These are phyloP conservation scores for Candida albicans DNA, from an alignment of 1,139 yeast genomes.

Conservation along the genomic window DNA sequence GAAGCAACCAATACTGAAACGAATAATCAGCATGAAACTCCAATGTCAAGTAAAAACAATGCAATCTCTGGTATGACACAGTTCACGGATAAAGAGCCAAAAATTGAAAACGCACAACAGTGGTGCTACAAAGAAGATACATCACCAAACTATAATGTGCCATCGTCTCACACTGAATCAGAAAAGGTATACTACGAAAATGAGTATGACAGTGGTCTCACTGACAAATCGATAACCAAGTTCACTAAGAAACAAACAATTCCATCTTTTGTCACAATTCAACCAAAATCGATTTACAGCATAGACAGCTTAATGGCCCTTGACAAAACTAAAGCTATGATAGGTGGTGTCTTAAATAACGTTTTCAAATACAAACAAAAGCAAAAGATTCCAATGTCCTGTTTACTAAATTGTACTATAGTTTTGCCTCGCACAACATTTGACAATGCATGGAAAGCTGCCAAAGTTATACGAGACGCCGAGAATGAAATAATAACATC, in stretches of 20 bases:
- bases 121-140: background rate
- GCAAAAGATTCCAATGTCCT: conserved; percentile 12
- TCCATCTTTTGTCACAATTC: conserved; percentile 5
- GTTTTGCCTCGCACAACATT: conserved; percentile 8
- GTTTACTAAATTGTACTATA: conserved; percentile 10
- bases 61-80: conserved; percentile 7
- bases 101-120: background rate
- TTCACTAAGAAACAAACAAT: conserved; percentile 10
- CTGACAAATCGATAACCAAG: conserved; percentile 18
- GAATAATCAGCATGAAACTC: background rate
- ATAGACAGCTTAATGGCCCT: conserved; percentile 6
- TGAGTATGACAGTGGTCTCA: conserved; percentile 10
- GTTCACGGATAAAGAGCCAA: conserved; percentile 4
- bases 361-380: conserved; percentile 7
- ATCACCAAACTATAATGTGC: background rate
- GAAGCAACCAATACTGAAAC: conserved; percentile 2
- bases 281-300: conserved; percentile 5
- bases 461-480: conserved; percentile 14
- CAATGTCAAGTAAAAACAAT: background rate
- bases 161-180: background rate
- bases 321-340: background rate
- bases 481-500: conserved; percentile 14
- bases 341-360: background rate
- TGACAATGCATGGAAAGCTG: conserved; percentile 15
- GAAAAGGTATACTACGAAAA: conserved; percentile 3